Conservation (phyloP, 2,329 filamentous ascomycete species). For the Chaetoscypha palmicola region DNA sequence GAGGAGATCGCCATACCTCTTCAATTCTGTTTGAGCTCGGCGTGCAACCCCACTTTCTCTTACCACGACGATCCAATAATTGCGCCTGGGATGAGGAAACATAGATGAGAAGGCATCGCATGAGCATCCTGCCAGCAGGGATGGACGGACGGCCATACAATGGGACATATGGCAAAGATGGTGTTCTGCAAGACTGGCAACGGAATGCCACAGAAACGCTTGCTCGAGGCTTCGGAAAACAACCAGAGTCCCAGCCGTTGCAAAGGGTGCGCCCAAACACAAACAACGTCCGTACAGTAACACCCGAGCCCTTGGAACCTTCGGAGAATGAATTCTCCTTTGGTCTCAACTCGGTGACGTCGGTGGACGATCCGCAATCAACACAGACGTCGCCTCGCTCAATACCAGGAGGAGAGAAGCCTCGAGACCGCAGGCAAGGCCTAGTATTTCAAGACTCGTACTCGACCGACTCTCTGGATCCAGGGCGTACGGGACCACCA, state of each 20-base stretch:
- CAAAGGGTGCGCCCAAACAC: slow-evolving; percentile 27
- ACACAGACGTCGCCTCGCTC: slow-evolving; percentile 43
- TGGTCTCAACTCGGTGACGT: slow-evolving; percentile 16
- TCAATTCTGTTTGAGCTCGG: too few relatives aligned
- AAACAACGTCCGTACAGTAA: slow-evolving; percentile 55
- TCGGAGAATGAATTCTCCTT: slow-evolving; percentile 20
- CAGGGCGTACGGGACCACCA: slow-evolving; percentile 15
- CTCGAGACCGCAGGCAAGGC: slow-evolving; percentile 43
- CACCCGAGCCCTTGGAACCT: slow-evolving; percentile 47
- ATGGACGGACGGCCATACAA: slow-evolving; percentile 40
- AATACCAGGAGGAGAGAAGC: slow-evolving; percentile 38
- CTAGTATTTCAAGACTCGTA: slow-evolving; percentile 55
- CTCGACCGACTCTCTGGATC: slow-evolving; percentile 33
- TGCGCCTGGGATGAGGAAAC: slow-evolving; percentile 19
- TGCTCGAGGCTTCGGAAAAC: slow-evolving; percentile 21
- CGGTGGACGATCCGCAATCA: slow-evolving; percentile 24
- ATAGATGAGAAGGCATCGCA: slow-evolving; percentile 27
- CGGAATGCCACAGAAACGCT: slow-evolving; percentile 25
- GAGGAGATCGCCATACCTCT: too few relatives aligned
- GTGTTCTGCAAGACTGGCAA: slow-evolving; percentile 27
- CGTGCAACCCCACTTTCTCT: slow-evolving; percentile 6
- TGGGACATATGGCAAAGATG: slow-evolving; percentile 27
- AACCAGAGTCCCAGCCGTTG: slow-evolving; percentile 19
- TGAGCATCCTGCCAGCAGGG: slow-evolving; percentile 38
- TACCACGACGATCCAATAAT: too few relatives aligned